These are phyloP conservation scores for Dimargaris cristalligena DNA, from an alignment of 192 early-diverging fungal species.

Conservation along the genomic window DNA sequence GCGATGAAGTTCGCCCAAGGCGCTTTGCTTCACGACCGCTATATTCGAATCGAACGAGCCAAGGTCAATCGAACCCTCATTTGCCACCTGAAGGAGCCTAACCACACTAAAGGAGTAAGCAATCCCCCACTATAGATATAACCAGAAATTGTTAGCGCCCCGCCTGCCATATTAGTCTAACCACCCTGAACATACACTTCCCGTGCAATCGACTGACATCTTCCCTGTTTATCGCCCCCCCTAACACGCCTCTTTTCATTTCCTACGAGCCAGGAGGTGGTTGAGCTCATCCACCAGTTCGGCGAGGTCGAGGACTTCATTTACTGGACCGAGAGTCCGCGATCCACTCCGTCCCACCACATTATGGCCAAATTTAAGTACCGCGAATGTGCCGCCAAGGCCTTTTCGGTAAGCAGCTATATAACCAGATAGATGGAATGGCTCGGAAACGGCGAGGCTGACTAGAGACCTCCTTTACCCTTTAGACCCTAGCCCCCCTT, in stretches of 20 bases:
- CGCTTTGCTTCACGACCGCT: background rate
- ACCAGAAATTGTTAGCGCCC: no score
- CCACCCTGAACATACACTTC: no score
- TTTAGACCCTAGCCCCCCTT: no score
- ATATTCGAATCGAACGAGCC: slow-evolving; percentile 4
- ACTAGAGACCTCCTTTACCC: no score
- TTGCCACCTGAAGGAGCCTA: background rate
- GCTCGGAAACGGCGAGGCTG: no score
- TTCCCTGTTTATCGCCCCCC: no score
- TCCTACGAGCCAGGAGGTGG: no score
- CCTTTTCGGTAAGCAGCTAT: background rate
- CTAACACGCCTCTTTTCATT: no score
- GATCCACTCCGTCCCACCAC: background rate
- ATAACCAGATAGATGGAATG: no score
- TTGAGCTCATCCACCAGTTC: no score
- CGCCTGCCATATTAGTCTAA: no score
- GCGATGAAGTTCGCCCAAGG: background rate
- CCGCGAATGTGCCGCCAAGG: background rate
- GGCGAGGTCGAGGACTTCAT: slow-evolving; percentile 2
- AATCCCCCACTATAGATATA: background rate
- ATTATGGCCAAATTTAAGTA: background rate
- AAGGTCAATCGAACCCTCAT: slow-evolving; percentile 7
- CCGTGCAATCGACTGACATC: no score
- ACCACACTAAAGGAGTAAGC: background rate
- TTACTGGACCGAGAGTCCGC: background rate